phyloP scores from a whole-genome alignment of 768 basidiomycete species.

The Auricularia heimuer region DNA sequence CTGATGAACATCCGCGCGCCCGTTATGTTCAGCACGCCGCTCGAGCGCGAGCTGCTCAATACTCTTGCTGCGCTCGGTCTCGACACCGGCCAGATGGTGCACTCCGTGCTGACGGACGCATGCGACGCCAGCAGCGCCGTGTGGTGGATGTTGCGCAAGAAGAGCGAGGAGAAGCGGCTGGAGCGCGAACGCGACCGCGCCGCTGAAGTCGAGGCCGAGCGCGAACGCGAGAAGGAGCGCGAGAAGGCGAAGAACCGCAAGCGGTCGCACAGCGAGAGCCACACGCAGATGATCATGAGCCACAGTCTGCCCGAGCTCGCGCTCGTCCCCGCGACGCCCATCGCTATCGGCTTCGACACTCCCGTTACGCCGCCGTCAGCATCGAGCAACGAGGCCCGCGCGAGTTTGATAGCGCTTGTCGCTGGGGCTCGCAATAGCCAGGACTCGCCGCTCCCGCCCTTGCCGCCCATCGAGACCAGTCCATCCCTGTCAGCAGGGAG shows the following conservation, averaged over 20 bases:
- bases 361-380: neutral
- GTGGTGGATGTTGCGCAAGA: slow-evolving; percentile 95
- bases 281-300: neutral
- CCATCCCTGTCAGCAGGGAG: slow-evolving; percentile 40
- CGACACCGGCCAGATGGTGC: slow-evolving; percentile 91
- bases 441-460: neutral
- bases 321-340: neutral
- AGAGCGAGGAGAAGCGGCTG: slow-evolving; percentile 51
- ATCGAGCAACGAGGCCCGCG: neutral
- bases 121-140: slow-evolving; percentile 85
- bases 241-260: neutral
- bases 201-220: slow-evolving; percentile 5
- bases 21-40: slow-evolving; percentile 76
- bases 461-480: slow-evolving; percentile 1
- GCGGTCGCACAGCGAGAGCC: neutral
- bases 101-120: slow-evolving; percentile 83
- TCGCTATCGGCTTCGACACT: neutral
- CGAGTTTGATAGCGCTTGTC: neutral
- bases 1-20: slow-evolving; percentile 58
- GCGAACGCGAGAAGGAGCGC: neutral
- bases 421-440: neutral
- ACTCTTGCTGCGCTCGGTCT: slow-evolving; percentile 68
- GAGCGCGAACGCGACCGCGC: slow-evolving; percentile 11
- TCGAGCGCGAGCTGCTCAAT: slow-evolving; percentile 75
- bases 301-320: neutral